A percentile compares a stretch with the other conserved stretches of the same genome.
Evolutionary conservation across 805 yeast genomes (phyloP).

Genomic region (Jamesozyma lodderae): DNA sequence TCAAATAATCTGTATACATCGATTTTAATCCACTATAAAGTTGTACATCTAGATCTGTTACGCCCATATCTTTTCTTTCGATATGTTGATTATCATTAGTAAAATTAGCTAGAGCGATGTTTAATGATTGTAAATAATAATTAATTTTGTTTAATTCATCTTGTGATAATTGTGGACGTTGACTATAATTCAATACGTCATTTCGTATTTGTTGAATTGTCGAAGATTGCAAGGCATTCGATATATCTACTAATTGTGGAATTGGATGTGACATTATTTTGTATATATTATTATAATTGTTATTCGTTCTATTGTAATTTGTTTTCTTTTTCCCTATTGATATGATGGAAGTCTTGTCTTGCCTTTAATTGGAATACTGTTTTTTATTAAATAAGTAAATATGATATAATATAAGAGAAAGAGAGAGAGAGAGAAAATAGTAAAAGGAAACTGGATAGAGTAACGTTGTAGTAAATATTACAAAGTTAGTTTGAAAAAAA

Average conservation of each 20-base stretch:
- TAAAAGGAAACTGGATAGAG: no score
- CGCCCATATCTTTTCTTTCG: constrained; percentile 14
- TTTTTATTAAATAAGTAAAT: no score
- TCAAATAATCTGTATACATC: constrained; percentile 27
- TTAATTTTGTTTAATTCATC: constrained; percentile 15
- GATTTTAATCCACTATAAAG: constrained; percentile 23
- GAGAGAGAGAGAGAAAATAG: no score
- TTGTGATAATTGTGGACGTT: constrained; percentile 7
- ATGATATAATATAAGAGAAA: no score
- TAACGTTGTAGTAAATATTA: no score
- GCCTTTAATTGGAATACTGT: no score
- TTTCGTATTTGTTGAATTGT: constrained; percentile 23
- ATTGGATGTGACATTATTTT: constrained; percentile 17
- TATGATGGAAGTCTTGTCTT: background rate
- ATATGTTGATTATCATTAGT: constrained; percentile 24
- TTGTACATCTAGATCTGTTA: constrained; percentile 24
- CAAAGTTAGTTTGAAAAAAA: no score
- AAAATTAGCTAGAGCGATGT: constrained; percentile 18
- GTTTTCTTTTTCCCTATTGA: background rate
- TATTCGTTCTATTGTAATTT: background rate
- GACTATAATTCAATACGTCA: constrained; percentile 17
- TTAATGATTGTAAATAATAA: constrained; percentile 17
- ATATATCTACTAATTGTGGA: constrained; percentile 27
- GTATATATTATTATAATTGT: no score
- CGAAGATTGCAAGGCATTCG: constrained; percentile 25